Base-by-base conservation (phyloP, 2,329 filamentous ascomycete species). In the Shiraia bambusicola region DNA sequence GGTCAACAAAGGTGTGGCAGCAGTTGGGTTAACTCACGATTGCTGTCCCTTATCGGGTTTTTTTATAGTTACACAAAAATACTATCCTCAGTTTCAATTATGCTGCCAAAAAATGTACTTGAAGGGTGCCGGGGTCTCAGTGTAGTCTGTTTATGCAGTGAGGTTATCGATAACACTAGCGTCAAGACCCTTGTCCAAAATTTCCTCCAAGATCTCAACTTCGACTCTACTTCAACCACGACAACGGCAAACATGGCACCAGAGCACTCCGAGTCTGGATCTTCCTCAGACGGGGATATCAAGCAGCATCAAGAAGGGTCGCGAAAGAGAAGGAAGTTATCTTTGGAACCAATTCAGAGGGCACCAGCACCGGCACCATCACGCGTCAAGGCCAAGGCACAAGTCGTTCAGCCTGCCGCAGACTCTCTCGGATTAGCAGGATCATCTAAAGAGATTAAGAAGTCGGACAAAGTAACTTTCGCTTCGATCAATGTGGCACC, bases 401-500 rank as follows among this genome's bases (percentile, higher is more conserved):
- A 41, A 15, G 43, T 26, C 6, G 4, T 40, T 8, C 36, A 45
- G 28, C 38, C 40, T 24, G 24, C 34, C 5, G 14, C 28, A n/a
- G 47, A 33, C 15, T 10, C 42, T 19, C 28, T 47, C 13, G 34
- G 54, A 16, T 10, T 29, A 19, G 28, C 34, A 28, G 33, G 45
- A 33, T 17, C 34, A 9, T 40, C 46, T 9, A 16, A 25, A 14
- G 15, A 31, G 9, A 22, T 16, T 13, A 28, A 13, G 9, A 48
- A 37, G 8, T 50, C 59, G 11, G 56, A 65, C 40, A 76, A 82
- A 63, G 73, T 78, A 13, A 86, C 79, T 7, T 95, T 95, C 63
- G 79, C 83, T 13, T 80, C 82, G 9, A 72, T 96, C 37, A 75
- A 81, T 36, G 83, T 95, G 31, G 79, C 82, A 27, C 88, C 88